These are phyloP conservation scores for Aspergillus udagawae DNA, from an alignment of 2,329 filamentous ascomycete species.

Conservation along the genomic window DNA sequence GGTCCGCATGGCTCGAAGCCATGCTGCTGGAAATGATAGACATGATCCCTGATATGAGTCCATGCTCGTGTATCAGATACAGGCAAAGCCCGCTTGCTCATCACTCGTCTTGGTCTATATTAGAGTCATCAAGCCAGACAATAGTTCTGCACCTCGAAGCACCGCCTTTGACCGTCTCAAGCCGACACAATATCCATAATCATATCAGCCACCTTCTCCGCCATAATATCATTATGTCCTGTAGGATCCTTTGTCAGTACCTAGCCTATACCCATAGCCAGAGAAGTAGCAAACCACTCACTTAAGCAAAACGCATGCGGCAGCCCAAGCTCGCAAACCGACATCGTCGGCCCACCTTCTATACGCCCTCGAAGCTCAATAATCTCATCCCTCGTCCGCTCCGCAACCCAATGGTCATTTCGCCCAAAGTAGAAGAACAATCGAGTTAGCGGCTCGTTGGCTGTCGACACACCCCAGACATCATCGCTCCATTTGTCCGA, in stretches of 20 bases:
- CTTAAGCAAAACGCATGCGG: slow-evolving; percentile 59
- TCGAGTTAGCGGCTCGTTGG: slow-evolving; percentile 36
- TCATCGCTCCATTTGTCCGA: slow-evolving; percentile 56
- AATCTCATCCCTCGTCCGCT: slow-evolving; percentile 54
- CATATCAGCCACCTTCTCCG: slow-evolving; percentile 48
- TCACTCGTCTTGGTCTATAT: neutral
- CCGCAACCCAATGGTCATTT: slow-evolving; percentile 60
- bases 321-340: slow-evolving; percentile 52
- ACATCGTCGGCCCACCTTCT: slow-evolving; percentile 47
- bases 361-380: slow-evolving; percentile 41
- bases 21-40: neutral
- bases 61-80: neutral
- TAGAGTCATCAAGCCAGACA: neutral
- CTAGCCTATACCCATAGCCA: neutral
- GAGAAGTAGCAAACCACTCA: slow-evolving; percentile 26
- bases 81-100: neutral
- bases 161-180: neutral
- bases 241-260: slow-evolving; percentile 6
- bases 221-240: slow-evolving; percentile 47
- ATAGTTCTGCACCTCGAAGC: neutral
- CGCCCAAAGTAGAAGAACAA: slow-evolving; percentile 58
- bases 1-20: neutral
- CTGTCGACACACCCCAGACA: slow-evolving; percentile 51
- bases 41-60: neutral
- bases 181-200: slow-evolving; percentile 39